Evolutionary conservation across 371 early-diverging fungal genomes (phyloP), one percentile per base, ranked within the genome.

Genomic region (Mucor mucedo): DNA sequence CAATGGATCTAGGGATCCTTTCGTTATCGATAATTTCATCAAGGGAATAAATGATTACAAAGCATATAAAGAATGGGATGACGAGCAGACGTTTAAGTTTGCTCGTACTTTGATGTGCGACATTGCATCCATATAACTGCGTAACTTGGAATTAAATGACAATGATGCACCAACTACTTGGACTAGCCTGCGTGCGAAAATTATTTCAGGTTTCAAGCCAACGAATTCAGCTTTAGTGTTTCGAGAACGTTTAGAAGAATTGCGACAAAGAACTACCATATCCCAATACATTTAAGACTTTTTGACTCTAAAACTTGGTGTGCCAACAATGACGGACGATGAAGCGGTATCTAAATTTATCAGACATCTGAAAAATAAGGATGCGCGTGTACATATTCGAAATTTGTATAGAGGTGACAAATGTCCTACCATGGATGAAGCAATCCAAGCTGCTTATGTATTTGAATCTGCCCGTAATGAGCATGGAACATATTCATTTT

Each of bases 1-100:
- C 40, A 38, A 40, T 54, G 55, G 55, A 27, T 54, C 55, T n/a
- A 38, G 55, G 11, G 55, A 40, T 40, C 55, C 55, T 7, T 38
- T 38, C 28, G 8, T 40, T 9, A 54, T 54, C 40, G 55, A 54
- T 16, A 5, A 35, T 6, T 54, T 39, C 40, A 54, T 40, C 10
- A 35, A 7, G 10, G 38, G 40, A 2, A 40, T 54, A 27, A n/a
- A 54, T 1, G 40, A 54, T 27, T 54, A 54, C 28, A 27, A 16
- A 48, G 48, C 5, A 10, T 28, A 27, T 28, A 48, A 48, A 28
- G 27, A 3, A 5, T 48, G 16, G 16, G 10, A 4, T 5, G 16
- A 16, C 5, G 10, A 3, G 10, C 16, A 48, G 14, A 21, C 48
- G 3, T 16, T 28, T 21, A 48, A 48, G 27, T 48, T 48, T 27